Evolutionary conservation across 441 rosid genomes (phyloP).

Genomic region (Metrosideros polymorpha): DNA sequence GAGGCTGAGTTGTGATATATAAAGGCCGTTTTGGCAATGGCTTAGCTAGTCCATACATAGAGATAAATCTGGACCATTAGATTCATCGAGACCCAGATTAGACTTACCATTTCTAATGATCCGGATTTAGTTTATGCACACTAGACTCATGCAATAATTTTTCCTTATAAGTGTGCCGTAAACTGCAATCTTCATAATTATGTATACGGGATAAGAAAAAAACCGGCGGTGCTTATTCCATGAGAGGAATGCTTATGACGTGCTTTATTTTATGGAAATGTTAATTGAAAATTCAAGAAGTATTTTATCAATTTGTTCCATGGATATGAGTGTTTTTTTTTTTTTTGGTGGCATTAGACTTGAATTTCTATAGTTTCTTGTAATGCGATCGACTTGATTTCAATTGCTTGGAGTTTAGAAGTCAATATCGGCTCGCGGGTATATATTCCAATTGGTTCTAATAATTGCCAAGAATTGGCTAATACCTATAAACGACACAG

Average conservation of each 20-base stretch:
- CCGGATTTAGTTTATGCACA: not conserved
- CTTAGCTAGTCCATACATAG: not conserved
- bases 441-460: not conserved
- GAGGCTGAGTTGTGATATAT: not conserved
- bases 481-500: not conserved
- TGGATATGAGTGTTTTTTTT: not conserved
- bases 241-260: not conserved
- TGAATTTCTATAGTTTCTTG: not conserved
- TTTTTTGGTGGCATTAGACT: not conserved
- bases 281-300: not conserved
- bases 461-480: not conserved
- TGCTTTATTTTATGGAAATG: not conserved
- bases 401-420: not conserved
- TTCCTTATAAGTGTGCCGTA: not conserved
- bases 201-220: not conserved
- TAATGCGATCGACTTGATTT: not conserved
- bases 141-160: not conserved
- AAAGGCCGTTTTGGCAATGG: not conserved
- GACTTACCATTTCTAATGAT: not conserved
- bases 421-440: not conserved
- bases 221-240: not conserved
- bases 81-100: not conserved
- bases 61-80: not conserved
- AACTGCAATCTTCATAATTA: not conserved
- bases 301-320: not conserved